Conservation (phyloP, 306 rosid genomes). For the Potentilla sterilis region DNA sequence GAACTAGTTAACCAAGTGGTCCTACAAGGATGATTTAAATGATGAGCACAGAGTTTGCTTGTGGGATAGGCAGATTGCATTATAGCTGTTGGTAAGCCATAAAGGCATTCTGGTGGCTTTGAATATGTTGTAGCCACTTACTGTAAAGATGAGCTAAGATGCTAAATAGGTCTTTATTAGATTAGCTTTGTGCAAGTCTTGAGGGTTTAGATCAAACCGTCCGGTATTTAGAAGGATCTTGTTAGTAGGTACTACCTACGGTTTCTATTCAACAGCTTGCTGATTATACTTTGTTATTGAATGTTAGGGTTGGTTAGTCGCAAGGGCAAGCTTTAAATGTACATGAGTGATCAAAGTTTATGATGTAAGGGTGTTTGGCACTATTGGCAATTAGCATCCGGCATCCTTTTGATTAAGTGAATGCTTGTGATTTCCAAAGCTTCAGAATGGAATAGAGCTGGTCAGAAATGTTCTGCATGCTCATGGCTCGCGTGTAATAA, state of each 20-base stretch:
- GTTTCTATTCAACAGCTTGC: background rate
- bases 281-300: background rate
- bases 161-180: background rate
- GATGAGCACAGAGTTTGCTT: background rate
- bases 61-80: background rate
- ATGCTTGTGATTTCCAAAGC: background rate
- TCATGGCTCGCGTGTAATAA: background rate
- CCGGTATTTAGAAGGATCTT: background rate
- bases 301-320: background rate
- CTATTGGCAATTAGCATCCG: background rate
- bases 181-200: background rate
- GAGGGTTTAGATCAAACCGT: background rate
- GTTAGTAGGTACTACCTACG: background rate
- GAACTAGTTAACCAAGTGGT: background rate
- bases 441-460: background rate
- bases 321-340: background rate
- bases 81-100: background rate
- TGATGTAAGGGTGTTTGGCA: background rate
- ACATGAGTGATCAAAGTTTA: background rate
- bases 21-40: background rate
- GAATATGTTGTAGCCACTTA: background rate
- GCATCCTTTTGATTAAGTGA: background rate
- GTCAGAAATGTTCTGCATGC: background rate
- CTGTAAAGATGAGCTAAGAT: background rate
- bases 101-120: background rate